Conservation (phyloP, 2,329 filamentous ascomycete genomes). For the Stagonosporopsis vannaccii region DNA sequence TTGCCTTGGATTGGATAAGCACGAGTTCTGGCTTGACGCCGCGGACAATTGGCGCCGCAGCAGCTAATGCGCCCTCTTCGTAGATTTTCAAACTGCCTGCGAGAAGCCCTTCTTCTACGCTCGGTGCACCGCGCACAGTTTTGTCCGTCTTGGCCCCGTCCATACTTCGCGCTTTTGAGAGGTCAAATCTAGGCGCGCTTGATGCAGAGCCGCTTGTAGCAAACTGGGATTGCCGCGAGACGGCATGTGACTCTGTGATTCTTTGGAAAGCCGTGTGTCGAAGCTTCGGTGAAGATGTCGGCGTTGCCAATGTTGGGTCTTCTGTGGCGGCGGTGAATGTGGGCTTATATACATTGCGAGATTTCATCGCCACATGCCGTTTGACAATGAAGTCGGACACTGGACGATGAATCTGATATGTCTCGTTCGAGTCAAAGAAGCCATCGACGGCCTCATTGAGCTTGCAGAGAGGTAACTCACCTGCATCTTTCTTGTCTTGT, state of each 20-base stretch:
- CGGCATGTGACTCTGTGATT: not conserved
- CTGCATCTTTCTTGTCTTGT: not conserved
- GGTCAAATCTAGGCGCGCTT: not conserved
- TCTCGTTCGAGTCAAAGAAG: not conserved
- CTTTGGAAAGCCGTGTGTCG: conserved; percentile 4
- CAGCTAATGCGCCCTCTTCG: conserved; percentile 1
- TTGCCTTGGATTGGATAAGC: not conserved
- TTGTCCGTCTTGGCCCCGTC: not conserved
- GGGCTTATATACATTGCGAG: not conserved
- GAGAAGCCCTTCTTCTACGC: conserved; percentile 1
- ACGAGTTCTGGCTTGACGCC: conserved; percentile 4
- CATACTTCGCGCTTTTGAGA: not conserved
- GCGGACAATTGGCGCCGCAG: not conserved
- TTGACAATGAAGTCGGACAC: not conserved
- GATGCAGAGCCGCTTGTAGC: not conserved
- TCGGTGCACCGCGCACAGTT: conserved; percentile 2
- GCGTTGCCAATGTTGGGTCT: not conserved
- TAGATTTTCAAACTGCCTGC: not conserved
- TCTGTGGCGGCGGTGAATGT: not conserved
- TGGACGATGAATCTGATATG: not conserved
- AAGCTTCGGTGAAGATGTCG: conserved; percentile 1
- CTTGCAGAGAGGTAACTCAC: conserved; percentile 3
- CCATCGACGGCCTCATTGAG: conserved; percentile 7
- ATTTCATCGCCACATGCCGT: not conserved
- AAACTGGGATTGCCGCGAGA: conserved; percentile 1